Base-by-base conservation (phyloP, 306 rosid genomes). In the Lathyrus tuberosus region DNA sequence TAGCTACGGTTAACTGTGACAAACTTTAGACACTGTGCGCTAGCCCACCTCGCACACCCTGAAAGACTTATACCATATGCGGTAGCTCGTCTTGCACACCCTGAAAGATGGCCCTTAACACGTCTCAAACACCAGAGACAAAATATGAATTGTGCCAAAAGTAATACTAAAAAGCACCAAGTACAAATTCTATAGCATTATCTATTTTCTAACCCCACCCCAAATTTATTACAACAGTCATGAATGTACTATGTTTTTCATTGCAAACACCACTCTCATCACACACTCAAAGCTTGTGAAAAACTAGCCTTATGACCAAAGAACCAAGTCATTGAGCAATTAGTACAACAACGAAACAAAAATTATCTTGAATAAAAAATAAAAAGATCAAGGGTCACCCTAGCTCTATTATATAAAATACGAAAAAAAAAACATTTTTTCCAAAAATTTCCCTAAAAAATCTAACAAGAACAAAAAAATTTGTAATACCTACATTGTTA, bases 401-500 rank as follows among this genome's bases (percentile, higher is more conserved):
- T 12, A n/a, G n/a, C n/a, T n/a, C n/a, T n/a, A n/a, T n/a, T n/a
- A n/a, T n/a, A n/a, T n/a, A n/a, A n/a, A n/a, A n/a, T n/a, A n/a
- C n/a, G n/a, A n/a, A n/a, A n/a, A n/a, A 20, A 52, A 10, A 22
- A 10, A 10, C 2, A 10, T 51, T 3, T 9, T 51, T 70, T 14
- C 58, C 6, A 52, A 40, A 69, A 70, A 46, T 65, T 60, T 15
- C 59, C 65, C 2, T 1, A 37, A 16, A 37, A 61, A 61, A 61
- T 0, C 7, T 31, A 31, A 0, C 6, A 61, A 16, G 5, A 61
- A 61, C 15, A 24, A 26, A 37, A 22, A 31, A 59, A 58, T 14
- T 14, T 18, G 71, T 5, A 73, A 24, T 43, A 77, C 53, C 72
- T 72, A 71, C 85, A 71, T 80, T 80, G 83, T 84, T 54, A 57